Conservation (phyloP, 2,329 filamentous ascomycete species). For the Corynespora cassiicola region DNA sequence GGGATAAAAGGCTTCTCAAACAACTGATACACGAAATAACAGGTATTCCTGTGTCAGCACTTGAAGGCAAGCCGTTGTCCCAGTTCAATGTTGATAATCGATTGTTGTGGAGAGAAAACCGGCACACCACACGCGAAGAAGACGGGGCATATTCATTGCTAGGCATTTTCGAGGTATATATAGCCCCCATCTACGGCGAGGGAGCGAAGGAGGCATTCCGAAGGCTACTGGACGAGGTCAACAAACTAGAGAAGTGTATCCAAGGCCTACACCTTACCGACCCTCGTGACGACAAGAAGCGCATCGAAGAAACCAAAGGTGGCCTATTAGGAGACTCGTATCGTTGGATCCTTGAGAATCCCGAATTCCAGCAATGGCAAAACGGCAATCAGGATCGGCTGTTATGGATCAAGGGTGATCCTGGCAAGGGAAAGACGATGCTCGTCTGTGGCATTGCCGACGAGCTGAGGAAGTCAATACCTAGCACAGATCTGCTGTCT, state of each 20-base stretch:
- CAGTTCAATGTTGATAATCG: constrained; percentile 11
- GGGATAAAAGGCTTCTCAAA: constrained; percentile 13
- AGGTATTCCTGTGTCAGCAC: constrained; percentile 2
- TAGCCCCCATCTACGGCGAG: constrained; percentile 2
- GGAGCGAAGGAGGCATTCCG: constrained; percentile 6
- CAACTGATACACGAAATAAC: constrained; percentile 5
- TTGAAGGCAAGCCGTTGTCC: constrained; percentile 2
- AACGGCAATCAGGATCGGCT: no score
- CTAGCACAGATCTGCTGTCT: constrained; percentile 18
- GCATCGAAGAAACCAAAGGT: no score
- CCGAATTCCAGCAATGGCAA: no score
- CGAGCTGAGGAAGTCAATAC: constrained; percentile 22
- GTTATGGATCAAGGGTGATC: no score
- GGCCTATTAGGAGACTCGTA: no score
- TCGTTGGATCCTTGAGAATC: no score
- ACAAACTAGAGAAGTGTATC: no score
- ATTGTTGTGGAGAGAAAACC: constrained; percentile 8
- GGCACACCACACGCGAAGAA: constrained; percentile 19
- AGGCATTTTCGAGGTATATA: constrained; percentile 14
- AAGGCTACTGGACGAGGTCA: no score
- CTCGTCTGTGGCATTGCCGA: constrained; percentile 31
- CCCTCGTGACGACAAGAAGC: no score
- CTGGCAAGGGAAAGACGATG: constrained; percentile 44
- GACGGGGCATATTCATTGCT: constrained; percentile 11
- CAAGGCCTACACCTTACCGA: no score